These are phyloP conservation scores for Symbiotaphrina buchneri DNA, from an alignment of 495 filamentous ascomycete genomes.

Conservation along the genomic window DNA sequence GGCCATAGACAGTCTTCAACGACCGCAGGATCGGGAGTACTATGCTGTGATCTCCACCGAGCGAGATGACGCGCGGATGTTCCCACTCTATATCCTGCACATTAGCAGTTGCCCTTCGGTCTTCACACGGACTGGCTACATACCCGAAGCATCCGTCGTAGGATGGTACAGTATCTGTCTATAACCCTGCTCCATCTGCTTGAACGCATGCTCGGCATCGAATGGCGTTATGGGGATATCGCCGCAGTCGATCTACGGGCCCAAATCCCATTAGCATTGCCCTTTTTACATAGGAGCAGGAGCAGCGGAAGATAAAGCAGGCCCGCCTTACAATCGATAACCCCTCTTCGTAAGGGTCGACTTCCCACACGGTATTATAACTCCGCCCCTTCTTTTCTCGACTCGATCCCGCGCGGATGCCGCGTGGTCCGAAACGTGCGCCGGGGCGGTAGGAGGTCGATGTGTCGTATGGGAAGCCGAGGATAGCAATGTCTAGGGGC, in stretches of 20 bases:
- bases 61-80: constrained; percentile 22
- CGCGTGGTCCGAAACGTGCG: constrained; percentile 24
- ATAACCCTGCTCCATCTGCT: constrained; percentile 10
- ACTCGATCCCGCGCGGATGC: constrained; percentile 24
- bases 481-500: constrained; percentile 13
- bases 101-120: too few relatives aligned
- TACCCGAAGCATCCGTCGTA: constrained; percentile 3
- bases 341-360: constrained; percentile 21
- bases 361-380: constrained; percentile 7
- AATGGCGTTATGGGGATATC: constrained; percentile 26
- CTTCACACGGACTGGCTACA: too few relatives aligned
- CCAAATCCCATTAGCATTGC: too few relatives aligned
- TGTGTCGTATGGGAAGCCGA: constrained; percentile 27
- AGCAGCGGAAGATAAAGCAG: too few relatives aligned
- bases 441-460: constrained; percentile 9
- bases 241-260: constrained; percentile 30
- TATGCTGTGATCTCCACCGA: constrained; percentile 29
- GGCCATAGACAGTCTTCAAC: constrained; percentile 15
- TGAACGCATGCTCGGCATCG: constrained; percentile 26
- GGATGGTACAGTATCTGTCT: constrained; percentile 9
- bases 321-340: constrained; percentile 20
- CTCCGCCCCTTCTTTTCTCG: constrained; percentile 6
- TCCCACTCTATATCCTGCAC: too few relatives aligned
- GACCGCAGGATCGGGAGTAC: constrained; percentile 23
- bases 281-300: too few relatives aligned